Evolutionary conservation across 805 yeast species (phyloP).

Genomic region (Debaryomyces castellii): DNA sequence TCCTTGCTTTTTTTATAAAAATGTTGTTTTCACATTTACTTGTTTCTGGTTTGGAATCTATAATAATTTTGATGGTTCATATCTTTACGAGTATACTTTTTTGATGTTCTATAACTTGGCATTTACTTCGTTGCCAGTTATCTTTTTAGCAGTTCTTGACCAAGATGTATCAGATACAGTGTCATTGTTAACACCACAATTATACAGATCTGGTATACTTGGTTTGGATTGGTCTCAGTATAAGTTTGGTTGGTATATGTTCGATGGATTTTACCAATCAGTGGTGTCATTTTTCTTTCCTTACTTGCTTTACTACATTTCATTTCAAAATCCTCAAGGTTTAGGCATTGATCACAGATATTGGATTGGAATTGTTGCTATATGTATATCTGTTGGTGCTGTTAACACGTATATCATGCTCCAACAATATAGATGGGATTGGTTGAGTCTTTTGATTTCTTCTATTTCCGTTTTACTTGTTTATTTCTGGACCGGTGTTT

Average conservation of each 20-base stretch:
- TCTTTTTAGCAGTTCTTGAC: constrained; percentile 68
- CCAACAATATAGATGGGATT: constrained; percentile 78
- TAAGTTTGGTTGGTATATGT: constrained; percentile 61
- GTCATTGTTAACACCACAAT: constrained; percentile 66
- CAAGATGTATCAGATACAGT: constrained; percentile 72
- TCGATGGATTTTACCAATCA: constrained; percentile 73
- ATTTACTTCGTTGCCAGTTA: constrained; percentile 77
- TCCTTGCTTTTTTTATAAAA: constrained; percentile 76
- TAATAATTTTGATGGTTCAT: constrained; percentile 71
- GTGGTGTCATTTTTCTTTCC: constrained; percentile 68
- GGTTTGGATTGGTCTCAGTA: constrained; percentile 60
- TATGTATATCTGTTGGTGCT: constrained; percentile 59
- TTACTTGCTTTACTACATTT: constrained; percentile 49
- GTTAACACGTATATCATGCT: constrained; percentile 66
- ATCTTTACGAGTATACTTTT: constrained; percentile 74
- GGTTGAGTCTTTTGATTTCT: constrained; percentile 55
- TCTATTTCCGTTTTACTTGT: constrained; percentile 57
- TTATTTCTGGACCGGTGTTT: constrained; percentile 79
- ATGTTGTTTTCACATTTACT: constrained; percentile 69
- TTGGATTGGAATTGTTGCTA: constrained; percentile 66
- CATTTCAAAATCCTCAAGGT: constrained; percentile 52
- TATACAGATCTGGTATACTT: constrained; percentile 66
- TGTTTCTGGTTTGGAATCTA: constrained; percentile 76
- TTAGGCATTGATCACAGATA: constrained; percentile 61
- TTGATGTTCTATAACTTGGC: constrained; percentile 79